A percentile compares a stretch with the other conserved stretches of the same genome.
Conservation (phyloP, 139 green algal genomes). For the Spirogloea muscicola region DNA sequence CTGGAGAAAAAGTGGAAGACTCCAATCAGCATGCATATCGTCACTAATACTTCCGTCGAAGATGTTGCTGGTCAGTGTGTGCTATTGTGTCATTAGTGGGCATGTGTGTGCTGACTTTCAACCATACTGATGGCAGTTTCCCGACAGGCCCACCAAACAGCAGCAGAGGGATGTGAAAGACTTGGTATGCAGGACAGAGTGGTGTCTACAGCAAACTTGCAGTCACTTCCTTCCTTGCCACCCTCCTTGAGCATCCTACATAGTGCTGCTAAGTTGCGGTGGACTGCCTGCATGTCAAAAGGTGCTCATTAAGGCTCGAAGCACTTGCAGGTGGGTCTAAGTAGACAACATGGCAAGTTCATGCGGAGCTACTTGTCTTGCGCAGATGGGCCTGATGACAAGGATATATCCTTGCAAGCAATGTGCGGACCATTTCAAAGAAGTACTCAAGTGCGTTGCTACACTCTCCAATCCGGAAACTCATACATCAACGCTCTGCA, state of each 20-base stretch:
- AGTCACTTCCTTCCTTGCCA: neutral
- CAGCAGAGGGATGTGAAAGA: slow-evolving; percentile 69
- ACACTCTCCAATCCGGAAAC: too few relatives aligned
- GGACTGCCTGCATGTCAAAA: neutral
- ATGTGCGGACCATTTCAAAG: slow-evolving; percentile 82
- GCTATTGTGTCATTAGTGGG: neutral
- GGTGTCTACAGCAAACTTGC: neutral
- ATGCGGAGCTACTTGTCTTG: neutral
- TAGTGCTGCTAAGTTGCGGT: neutral
- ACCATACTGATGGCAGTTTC: slow-evolving; percentile 52
- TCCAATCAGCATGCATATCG: neutral
- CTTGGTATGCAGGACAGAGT: slow-evolving; percentile 53
- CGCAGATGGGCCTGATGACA: slow-evolving; percentile 56
- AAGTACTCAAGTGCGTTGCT: slow-evolving; percentile 59
- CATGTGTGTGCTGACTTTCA: neutral
- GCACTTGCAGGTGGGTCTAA: too few relatives aligned
- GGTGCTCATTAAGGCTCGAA: too few relatives aligned
- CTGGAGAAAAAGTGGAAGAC: neutral
- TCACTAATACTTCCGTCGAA: neutral
- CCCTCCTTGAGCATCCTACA: neutral
- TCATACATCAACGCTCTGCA: too few relatives aligned
- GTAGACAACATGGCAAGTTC: neutral
- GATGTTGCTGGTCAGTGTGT: neutral
- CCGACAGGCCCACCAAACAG: slow-evolving; percentile 70
- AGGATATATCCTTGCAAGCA: slow-evolving; percentile 87